These are phyloP conservation scores for Trichoderma koningii DNA, from an alignment of 2,329 filamentous ascomycete genomes.

Conservation along the genomic window DNA sequence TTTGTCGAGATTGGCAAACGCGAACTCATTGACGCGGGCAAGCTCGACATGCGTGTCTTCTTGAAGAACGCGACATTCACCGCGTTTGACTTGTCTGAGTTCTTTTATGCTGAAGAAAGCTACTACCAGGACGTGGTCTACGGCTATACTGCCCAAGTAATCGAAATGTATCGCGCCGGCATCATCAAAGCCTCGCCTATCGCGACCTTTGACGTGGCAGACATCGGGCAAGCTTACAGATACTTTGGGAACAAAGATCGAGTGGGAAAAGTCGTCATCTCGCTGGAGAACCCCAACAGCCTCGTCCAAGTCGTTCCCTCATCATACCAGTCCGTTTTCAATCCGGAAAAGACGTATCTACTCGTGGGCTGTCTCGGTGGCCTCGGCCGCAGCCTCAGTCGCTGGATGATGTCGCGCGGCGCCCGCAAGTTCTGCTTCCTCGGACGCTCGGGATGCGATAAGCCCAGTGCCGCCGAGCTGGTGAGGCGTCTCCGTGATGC, in stretches of 20 bases:
- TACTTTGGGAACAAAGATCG: constrained; percentile 31
- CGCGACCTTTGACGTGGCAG: constrained; percentile 3
- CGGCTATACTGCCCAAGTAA: constrained; percentile 16
- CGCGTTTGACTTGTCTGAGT: constrained; percentile 30
- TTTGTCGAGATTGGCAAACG: constrained; percentile 24
- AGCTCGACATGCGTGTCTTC: constrained; percentile 16
- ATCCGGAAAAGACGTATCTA: constrained; percentile 29
- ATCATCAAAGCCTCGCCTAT: constrained; percentile 9
- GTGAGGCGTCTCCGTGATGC: constrained; percentile 33
- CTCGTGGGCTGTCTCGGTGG: constrained; percentile 39
- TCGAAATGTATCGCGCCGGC: constrained; percentile 19
- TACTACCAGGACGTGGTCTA: constrained; percentile 10
- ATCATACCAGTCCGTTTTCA: constrained; percentile 26
- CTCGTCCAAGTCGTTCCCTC: background rate
- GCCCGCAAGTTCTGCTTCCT: constrained; percentile 36
- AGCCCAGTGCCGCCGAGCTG: constrained; percentile 32
- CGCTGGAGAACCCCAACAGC: constrained; percentile 27
- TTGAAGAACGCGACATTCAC: constrained; percentile 22
- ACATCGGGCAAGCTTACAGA: constrained; percentile 29
- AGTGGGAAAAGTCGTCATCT: constrained; percentile 42
- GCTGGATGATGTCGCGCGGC: constrained; percentile 38
- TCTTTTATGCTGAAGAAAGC: constrained; percentile 10
- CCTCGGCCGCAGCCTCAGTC: constrained; percentile 36
- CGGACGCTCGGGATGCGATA: constrained; percentile 29
- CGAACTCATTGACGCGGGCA: constrained; percentile 12